Evolutionary conservation across 116 monocot genomes (phyloP), one percentile per base, ranked within the genome.

Genomic region (Papilionanthe hybrid): DNA sequence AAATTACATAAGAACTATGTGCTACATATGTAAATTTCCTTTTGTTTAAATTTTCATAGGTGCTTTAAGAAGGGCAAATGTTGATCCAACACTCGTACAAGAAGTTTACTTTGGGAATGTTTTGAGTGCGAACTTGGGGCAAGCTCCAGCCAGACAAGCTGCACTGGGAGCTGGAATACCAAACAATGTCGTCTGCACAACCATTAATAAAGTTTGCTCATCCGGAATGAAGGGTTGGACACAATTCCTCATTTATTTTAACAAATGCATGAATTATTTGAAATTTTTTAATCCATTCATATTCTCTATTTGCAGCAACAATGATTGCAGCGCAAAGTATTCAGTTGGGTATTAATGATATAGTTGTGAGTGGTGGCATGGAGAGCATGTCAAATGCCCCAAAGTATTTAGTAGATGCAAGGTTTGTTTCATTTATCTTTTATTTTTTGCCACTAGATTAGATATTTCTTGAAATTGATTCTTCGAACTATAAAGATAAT

Each of bases 371-470:
- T 77, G 99, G 99, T 84, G 99, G 99, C 20, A 99, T 99, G 99
- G 99, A 99, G 79, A 99, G 95, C 90, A 99, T 99, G 99, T 95
- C 99, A 82, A 99, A 99, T 92, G 93, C 95, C 50, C 99, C 99
- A 30, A 99, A 99, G 82, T 99, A 99, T 86, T 79, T 99, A 72
- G 86, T 89, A 83, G 95, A 99, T 81, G 91, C 93, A 86, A 99
- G 99, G 99, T 94, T 78, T 78, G 76, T 74, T 7, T 75, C 45
- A 80, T 45, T 48, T 45, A 13, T 11, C 13, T 68, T 42, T 22
- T 22, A 27, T 55, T 48, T 68, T 27, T 75, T 88, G 43, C 6
- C 20, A 0, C 37, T 43, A n/a, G 27, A 73, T 1, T 20, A n/a
- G 43, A 28, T 73, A 5, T 44, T n/a, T 10, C 22, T 73, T 6